These are phyloP conservation scores for Aspergillus sclerotiicarbonarius DNA, from an alignment of 495 filamentous ascomycete genomes.

Conservation along the genomic window DNA sequence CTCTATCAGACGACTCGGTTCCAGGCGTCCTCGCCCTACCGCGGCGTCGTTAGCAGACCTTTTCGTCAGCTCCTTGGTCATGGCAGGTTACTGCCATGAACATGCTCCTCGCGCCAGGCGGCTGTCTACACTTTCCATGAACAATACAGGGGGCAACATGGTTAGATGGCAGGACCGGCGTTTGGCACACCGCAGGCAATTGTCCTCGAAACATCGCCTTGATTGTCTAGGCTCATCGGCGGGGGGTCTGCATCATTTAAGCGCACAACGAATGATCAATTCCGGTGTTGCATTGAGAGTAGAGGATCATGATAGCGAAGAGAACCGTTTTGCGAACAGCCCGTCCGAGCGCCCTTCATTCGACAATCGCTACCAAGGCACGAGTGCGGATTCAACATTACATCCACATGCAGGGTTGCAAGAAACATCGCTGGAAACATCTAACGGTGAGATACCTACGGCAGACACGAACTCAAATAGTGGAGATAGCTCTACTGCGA, in stretches of 20 bases:
- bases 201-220: conserved; percentile 20
- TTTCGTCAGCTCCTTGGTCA: conserved; percentile 65
- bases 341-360: conserved; percentile 1
- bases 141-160: conserved; percentile 10
- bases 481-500: not conserved
- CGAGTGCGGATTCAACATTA: not conserved
- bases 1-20: conserved; percentile 34
- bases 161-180: conserved; percentile 20
- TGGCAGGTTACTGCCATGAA: conserved; percentile 59
- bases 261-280: conserved; percentile 32
- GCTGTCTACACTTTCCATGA: conserved; percentile 28
- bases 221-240: conserved; percentile 20
- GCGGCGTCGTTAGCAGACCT: conserved; percentile 45
- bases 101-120: conserved; percentile 44
- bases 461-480: not conserved
- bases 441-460: not conserved
- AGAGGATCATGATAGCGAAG: conserved; percentile 16
- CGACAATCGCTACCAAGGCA: not conserved
- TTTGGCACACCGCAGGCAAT: conserved; percentile 11
- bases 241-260: conserved; percentile 20
- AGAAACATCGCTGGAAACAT: not conserved
- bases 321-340: conserved; percentile 3
- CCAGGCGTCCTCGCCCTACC: conserved; percentile 41
- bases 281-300: conserved; percentile 25
- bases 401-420: conserved; percentile 5